Conservation (phyloP, 176 grass and related monocot genomes). For the Musa beccarii region DNA sequence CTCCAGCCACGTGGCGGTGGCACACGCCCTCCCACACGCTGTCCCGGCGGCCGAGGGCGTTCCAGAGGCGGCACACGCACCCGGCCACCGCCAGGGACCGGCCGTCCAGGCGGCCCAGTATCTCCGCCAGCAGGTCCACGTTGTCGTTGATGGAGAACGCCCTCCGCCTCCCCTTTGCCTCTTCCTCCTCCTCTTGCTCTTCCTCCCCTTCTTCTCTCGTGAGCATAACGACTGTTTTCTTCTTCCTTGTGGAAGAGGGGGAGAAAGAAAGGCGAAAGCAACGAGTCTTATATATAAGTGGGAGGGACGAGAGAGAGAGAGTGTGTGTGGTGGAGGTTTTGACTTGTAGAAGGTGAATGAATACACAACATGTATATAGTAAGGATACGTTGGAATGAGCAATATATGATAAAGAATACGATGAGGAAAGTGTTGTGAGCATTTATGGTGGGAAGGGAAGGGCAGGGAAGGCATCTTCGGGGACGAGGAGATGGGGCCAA, state of each 20-base stretch:
- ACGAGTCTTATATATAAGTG: background rate
- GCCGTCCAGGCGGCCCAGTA: conserved; percentile 70
- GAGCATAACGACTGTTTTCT: conserved; percentile 13
- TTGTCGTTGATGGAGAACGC: conserved; percentile 83
- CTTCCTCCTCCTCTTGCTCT: conserved; percentile 4
- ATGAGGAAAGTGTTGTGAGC: too few relatives aligned
- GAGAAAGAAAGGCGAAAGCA: conserved; percentile 4
- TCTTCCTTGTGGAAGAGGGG: background rate
- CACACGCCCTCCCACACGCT: conserved; percentile 84
- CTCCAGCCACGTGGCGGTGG: conserved; percentile 38
- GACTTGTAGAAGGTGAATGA: background rate
- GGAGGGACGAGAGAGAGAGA: conserved; percentile 8
- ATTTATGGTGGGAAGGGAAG: too few relatives aligned
- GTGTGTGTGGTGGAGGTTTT: background rate
- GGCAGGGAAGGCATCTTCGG: conserved; percentile 25
- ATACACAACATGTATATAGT: background rate
- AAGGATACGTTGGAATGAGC: too few relatives aligned
- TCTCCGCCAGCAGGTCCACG: conserved; percentile 71
- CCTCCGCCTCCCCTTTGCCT: conserved; percentile 12
- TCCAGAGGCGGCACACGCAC: conserved; percentile 76
- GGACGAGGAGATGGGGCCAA: conserved; percentile 68
- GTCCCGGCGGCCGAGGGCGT: conserved; percentile 43
- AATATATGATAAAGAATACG: too few relatives aligned
- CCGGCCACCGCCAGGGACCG: conserved; percentile 53
- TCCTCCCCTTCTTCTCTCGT: background rate